Evolutionary conservation across 352 stramenopile genomes (phyloP).

Genomic region (Pythium apleroticum): DNA sequence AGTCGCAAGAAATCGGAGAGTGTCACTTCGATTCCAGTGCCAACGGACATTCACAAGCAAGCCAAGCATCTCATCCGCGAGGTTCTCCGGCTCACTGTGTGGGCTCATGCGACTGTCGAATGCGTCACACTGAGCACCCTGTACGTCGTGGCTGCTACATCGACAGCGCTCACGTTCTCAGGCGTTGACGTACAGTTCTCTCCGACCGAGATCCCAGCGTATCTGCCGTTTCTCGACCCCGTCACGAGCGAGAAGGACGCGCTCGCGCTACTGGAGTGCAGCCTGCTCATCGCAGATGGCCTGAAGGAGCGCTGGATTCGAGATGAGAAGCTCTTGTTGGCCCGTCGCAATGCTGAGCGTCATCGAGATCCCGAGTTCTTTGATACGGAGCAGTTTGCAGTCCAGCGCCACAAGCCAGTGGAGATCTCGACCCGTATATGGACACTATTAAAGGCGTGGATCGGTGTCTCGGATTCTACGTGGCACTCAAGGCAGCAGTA

Average conservation of each 20-base stretch:
- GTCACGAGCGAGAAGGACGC: slow-evolving; percentile 42
- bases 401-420: slow-evolving; percentile 49
- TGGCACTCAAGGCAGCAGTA: not conserved
- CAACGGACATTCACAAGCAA: slow-evolving; percentile 61
- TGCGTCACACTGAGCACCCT: slow-evolving; percentile 69
- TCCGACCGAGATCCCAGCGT: slow-evolving; percentile 32
- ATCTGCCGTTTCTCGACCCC: slow-evolving; percentile 47
- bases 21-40: slow-evolving; percentile 3
- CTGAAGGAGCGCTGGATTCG: slow-evolving; percentile 69
- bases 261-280: slow-evolving; percentile 57
- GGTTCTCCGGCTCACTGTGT: slow-evolving; percentile 55
- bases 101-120: slow-evolving; percentile 56
- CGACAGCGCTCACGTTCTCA: slow-evolving; percentile 30
- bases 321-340: slow-evolving; percentile 51
- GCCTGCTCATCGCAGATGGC: slow-evolving; percentile 46
- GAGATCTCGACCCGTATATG: slow-evolving; percentile 59
- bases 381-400: slow-evolving; percentile 59
- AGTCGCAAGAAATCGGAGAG: slow-evolving; percentile 31
- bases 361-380: slow-evolving; percentile 34
- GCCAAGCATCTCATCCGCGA: slow-evolving; percentile 64
- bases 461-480: slow-evolving; percentile 15
- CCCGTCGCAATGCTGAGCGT: slow-evolving; percentile 24
- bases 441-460: slow-evolving; percentile 57
- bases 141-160: slow-evolving; percentile 66
- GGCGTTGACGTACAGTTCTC: slow-evolving; percentile 4